A percentile compares a stretch with the other conserved stretches of the same genome.
Evolutionary conservation across 2,329 filamentous ascomycete species (phyloP).

Genomic region (Fusarium liriodendri): DNA sequence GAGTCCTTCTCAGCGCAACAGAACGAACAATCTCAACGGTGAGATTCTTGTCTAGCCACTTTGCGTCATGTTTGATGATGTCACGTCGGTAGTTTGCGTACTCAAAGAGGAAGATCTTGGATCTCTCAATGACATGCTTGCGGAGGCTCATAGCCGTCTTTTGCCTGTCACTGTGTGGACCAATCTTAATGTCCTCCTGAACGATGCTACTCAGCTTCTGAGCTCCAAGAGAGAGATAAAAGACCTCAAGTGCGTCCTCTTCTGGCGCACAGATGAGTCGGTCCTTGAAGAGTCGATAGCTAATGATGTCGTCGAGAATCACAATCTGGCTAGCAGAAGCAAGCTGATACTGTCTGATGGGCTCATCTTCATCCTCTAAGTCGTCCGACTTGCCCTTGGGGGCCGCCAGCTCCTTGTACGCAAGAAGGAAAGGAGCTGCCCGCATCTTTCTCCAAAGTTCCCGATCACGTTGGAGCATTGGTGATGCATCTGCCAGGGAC

Average conservation of each 20-base stretch:
- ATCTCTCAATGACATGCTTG: constrained; percentile 86
- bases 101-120: constrained; percentile 89
- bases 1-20: constrained; percentile 80
- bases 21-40: constrained; percentile 81
- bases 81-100: constrained; percentile 77
- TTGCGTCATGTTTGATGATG: constrained; percentile 84
- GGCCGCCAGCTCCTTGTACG: constrained; percentile 77
- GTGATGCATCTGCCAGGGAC: constrained; percentile 79
- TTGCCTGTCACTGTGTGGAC: constrained; percentile 74
- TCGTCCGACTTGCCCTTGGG: constrained; percentile 60
- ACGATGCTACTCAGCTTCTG: constrained; percentile 81
- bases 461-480: constrained; percentile 80
- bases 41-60: constrained; percentile 91
- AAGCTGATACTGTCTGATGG: constrained; percentile 83
- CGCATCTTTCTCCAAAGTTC: constrained; percentile 82
- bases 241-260: constrained; percentile 85
- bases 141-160: constrained; percentile 75
- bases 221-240: constrained; percentile 86
- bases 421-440: constrained; percentile 80
- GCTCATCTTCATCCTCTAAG: constrained; percentile 70
- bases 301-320: constrained; percentile 88
- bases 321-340: constrained; percentile 78
- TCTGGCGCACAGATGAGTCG: constrained; percentile 88
- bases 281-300: constrained; percentile 88
- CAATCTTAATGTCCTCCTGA: constrained; percentile 80